Evolutionary conservation across 192 early-diverging fungal genomes (phyloP), one percentile per base, ranked within the genome.

Genomic region (Coemansia sp.): DNA sequence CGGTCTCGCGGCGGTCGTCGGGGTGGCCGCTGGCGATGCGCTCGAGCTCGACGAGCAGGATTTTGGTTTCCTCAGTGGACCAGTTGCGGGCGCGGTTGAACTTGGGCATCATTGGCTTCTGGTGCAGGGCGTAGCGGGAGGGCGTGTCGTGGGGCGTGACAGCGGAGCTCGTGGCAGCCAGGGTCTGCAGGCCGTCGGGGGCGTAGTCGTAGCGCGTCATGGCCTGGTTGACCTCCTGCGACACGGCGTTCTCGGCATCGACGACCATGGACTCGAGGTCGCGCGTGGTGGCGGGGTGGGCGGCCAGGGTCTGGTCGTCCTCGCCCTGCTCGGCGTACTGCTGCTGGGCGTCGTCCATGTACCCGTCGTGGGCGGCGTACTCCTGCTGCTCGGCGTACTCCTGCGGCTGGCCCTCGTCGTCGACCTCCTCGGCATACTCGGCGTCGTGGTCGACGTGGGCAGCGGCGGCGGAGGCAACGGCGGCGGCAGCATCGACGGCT

Each of bases 71-170:
- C 51, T 84, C 81, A 5, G 56, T 59, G n/a, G 81, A 66, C 81
- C 81, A 84, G 74, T 84, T 84, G 71, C 81, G 81, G 17, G 76
- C 73, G 41, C 81, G 77, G 68, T 84, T 84, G 70, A 84, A 84
- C 59, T 84, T 79, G 46, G 81, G 81, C 81, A 74, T 84, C 62
- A 84, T 75, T 44, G 77, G 77, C 77, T 84, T 84, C 63, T 78
- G 76, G 63, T 74, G 73, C 68, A 73, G 60, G 31, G 21, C 45
- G 63, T 64, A 66, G 36, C n/a, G 79, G 62, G 65, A 68, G 68
- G 67, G 46, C 6, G 77, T 79, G 36, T 64, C 65, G 64, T 77
- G 81, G 42, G 64, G 69, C 4, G 72, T 78, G 40, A 78, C 77
- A 14, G 77, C 81, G 2, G 77, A 78, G 81, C 75, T 83, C 24